phyloP scores from a whole-genome alignment of 345 rosid species.

The Firmiana major region DNA sequence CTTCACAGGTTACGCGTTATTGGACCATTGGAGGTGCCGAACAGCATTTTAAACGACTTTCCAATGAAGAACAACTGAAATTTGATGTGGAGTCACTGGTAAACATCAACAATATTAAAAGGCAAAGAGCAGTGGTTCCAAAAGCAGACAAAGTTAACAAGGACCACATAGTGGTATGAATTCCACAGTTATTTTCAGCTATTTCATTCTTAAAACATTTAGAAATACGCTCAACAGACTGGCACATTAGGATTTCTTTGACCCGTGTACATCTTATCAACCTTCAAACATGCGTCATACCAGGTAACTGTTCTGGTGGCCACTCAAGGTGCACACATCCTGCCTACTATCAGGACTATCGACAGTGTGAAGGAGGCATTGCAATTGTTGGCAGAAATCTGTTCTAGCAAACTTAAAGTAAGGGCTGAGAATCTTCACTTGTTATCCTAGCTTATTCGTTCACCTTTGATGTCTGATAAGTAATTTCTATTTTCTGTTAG shows the following conservation, averaged over 20 bases:
- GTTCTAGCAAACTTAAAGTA: slow-evolving; percentile 16
- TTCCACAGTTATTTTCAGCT: neutral
- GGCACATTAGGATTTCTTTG: neutral
- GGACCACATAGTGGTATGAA: slow-evolving; percentile 24
- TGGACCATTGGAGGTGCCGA: slow-evolving; percentile 13
- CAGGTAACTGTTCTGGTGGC: slow-evolving; percentile 15
- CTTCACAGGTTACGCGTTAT: neutral
- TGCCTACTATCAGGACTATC: slow-evolving; percentile 12
- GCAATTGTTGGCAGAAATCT: slow-evolving; percentile 13
- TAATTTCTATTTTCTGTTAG: slow-evolving; percentile 3
- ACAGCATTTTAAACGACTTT: slow-evolving; percentile 17
- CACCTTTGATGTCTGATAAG: neutral
- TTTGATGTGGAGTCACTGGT: slow-evolving; percentile 22
- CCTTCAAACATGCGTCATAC: neutral
- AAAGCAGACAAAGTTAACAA: slow-evolving; percentile 12
- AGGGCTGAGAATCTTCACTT: neutral
- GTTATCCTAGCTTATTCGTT: neutral
- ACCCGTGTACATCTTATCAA: neutral
- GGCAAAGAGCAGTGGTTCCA: slow-evolving; percentile 7
- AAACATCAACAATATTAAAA: slow-evolving; percentile 22
- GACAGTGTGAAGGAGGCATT: slow-evolving; percentile 22
- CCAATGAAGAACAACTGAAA: slow-evolving; percentile 24
- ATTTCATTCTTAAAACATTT: neutral
- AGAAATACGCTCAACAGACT: neutral
- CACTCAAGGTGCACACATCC: neutral